Percentiles rank a stretch among this genome's conserved stretches.
phyloP scores from a whole-genome alignment of 768 basidiomycete species.

The Lactarius evosmus region DNA sequence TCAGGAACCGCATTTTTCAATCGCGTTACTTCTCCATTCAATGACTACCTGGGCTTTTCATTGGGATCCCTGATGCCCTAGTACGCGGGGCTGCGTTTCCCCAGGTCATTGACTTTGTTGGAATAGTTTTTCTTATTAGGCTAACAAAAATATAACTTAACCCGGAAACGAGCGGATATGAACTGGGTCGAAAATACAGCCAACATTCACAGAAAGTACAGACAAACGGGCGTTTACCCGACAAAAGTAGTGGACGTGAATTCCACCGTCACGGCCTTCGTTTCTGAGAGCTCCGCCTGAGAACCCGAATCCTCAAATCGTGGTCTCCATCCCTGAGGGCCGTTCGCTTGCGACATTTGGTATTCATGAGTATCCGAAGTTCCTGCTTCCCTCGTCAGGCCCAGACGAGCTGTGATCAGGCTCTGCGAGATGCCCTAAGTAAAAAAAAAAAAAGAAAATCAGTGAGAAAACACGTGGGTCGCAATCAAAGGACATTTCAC shows the following conservation, averaged over 20 bases:
- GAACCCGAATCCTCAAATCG: not conserved
- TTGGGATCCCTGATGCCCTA: no score
- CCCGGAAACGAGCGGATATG: not conserved
- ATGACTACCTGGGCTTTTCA: no score
- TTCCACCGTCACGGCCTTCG: not conserved
- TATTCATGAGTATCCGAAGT: not conserved
- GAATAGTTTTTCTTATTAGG: no score
- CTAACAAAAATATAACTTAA: not conserved
- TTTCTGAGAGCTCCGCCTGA: not conserved
- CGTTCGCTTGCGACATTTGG: not conserved
- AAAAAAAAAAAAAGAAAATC: not conserved
- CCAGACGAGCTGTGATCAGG: conserved; percentile 31
- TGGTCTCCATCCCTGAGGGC: not conserved
- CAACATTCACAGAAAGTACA: not conserved
- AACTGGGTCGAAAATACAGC: not conserved
- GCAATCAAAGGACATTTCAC: not conserved
- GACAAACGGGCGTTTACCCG: not conserved
- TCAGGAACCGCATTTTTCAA: no score
- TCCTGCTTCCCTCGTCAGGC: conserved; percentile 18
- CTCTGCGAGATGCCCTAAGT: conserved; percentile 32
- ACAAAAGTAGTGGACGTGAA: not conserved
- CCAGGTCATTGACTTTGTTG: no score
- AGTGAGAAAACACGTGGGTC: not conserved
- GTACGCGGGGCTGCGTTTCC: no score
- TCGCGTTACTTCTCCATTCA: no score